A percentile compares a stretch with the other conserved stretches of the same genome.
These are phyloP conservation scores for Gentiana straminea DNA, from an alignment of 257 asterid species.

Conservation along the genomic window DNA sequence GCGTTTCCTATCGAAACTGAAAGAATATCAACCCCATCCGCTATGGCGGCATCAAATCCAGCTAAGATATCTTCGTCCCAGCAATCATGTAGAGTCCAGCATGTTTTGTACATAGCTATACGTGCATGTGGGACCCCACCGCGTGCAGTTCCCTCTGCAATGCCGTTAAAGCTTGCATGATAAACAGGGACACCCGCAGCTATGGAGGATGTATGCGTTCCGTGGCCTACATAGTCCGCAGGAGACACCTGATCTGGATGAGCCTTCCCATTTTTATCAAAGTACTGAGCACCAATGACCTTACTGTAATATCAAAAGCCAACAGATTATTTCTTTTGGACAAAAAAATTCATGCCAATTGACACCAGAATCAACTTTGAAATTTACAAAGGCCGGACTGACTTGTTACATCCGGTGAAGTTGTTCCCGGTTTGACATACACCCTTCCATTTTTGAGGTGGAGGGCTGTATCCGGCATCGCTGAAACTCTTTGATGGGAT, in stretches of 20 bases:
- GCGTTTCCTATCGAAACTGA: slow-evolving; percentile 55
- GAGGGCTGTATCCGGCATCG: too few relatives aligned
- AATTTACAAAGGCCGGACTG: too few relatives aligned
- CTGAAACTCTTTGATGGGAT: too few relatives aligned
- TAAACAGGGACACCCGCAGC: slow-evolving; percentile 41
- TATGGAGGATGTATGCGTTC: slow-evolving; percentile 73
- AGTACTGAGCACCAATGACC: slow-evolving; percentile 63
- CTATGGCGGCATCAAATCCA: slow-evolving; percentile 61
- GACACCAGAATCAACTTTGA: not conserved
- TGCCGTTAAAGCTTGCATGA: slow-evolving; percentile 35
- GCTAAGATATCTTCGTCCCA: slow-evolving; percentile 40
- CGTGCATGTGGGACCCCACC: slow-evolving; percentile 71
- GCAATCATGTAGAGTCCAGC: slow-evolving; percentile 34
- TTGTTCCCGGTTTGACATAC: too few relatives aligned
- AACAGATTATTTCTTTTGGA: too few relatives aligned
- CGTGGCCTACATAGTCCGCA: slow-evolving; percentile 49
- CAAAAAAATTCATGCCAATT: too few relatives aligned
- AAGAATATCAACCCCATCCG: slow-evolving; percentile 58
- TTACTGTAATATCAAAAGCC: slow-evolving; percentile 27
- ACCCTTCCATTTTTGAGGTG: too few relatives aligned
- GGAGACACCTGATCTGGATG: slow-evolving; percentile 21
- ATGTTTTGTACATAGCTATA: slow-evolving; percentile 57
- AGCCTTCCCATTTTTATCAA: slow-evolving; percentile 8
- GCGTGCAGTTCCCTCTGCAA: slow-evolving; percentile 52
- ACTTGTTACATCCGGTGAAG: too few relatives aligned